These are phyloP conservation scores for Hypoxylon sp. DNA, from an alignment of 2,329 filamentous ascomycete genomes.

Conservation along the genomic window DNA sequence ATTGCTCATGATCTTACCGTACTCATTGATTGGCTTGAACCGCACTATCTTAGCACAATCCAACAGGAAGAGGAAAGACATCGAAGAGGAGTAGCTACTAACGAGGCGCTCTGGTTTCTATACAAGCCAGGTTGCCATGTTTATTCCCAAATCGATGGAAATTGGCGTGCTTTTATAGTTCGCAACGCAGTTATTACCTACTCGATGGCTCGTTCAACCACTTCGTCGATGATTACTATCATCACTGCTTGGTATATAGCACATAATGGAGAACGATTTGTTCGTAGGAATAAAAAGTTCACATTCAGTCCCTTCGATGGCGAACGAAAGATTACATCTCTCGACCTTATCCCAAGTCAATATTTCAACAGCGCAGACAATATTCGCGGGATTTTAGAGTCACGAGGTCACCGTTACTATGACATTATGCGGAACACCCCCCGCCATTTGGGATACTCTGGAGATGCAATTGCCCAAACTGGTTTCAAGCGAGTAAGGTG, in stretches of 20 bases:
- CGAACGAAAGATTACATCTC: constrained; percentile 3
- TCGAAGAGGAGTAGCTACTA: not conserved
- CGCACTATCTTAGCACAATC: not conserved
- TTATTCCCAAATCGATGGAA: not conserved
- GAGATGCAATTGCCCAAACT: constrained; percentile 1
- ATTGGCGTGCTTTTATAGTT: constrained; percentile 4
- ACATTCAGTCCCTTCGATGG: not conserved
- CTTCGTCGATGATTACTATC: not conserved
- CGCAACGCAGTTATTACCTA: no score
- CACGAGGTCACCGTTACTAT: constrained; percentile 7
- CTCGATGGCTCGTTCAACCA: not conserved
- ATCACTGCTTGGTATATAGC: not conserved
- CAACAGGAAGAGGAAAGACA: constrained; percentile 3
- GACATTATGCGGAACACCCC: constrained; percentile 7
- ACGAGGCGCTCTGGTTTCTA: not conserved
- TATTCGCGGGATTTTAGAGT: not conserved
- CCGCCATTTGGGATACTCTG: constrained; percentile 3
- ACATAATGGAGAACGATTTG: not conserved
- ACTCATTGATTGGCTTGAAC: not conserved
- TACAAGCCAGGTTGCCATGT: not conserved
- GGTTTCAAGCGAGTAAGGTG: constrained; percentile 5
- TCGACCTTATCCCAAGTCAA: not conserved
- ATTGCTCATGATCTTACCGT: constrained; percentile 4
- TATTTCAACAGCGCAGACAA: not conserved
- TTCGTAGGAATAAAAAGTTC: not conserved